phyloP scores from a whole-genome alignment of 2,329 filamentous ascomycete species.

The Monosporascus sp. region DNA sequence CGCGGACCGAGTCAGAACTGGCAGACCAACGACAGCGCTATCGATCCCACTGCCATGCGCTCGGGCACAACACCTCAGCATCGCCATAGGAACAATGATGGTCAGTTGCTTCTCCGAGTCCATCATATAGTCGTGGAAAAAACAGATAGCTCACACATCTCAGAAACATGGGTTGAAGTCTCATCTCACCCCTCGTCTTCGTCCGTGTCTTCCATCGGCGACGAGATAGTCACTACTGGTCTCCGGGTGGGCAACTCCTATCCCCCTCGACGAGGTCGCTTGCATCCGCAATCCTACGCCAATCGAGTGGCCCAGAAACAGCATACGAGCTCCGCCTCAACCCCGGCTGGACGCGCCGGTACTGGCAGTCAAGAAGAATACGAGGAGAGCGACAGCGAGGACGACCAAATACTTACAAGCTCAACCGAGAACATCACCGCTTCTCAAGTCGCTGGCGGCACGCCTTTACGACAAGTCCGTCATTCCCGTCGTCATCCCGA shows the following conservation, averaged over 20 bases:
- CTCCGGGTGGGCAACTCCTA: conserved; percentile 68
- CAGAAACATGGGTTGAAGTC: conserved; percentile 96
- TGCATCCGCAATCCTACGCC: conserved; percentile 26
- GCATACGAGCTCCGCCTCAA: conserved; percentile 26
- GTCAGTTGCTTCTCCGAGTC: conserved; percentile 12
- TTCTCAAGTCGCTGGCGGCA: conserved; percentile 25
- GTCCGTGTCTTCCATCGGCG: conserved; percentile 76
- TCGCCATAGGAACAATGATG: conserved; percentile 21
- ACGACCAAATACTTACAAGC: conserved; percentile 61
- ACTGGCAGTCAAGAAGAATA: conserved; percentile 89
- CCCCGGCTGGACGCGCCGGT: conserved; percentile 35
- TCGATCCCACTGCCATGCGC: conserved; percentile 12
- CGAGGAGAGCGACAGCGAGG: conserved; percentile 87
- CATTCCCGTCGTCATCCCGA: conserved; percentile 30
- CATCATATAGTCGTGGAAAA: conserved; percentile 3
- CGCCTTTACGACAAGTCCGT: conserved; percentile 29
- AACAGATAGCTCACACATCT: conserved; percentile 17
- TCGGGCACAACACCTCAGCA: conserved; percentile 13
- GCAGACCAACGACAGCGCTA: conserved; percentile 16
- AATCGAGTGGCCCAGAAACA: conserved; percentile 24
- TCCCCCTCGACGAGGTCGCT: conserved; percentile 52
- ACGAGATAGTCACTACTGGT: conserved; percentile 88
- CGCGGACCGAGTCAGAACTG: conserved; percentile 17
- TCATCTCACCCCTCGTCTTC: conserved; percentile 90
- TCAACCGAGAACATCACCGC: conserved; percentile 48